Evolutionary conservation across 164 flowering plant genomes (phyloP), one percentile per base, ranked within the genome.

Genomic region (Nelumbo lutea): DNA sequence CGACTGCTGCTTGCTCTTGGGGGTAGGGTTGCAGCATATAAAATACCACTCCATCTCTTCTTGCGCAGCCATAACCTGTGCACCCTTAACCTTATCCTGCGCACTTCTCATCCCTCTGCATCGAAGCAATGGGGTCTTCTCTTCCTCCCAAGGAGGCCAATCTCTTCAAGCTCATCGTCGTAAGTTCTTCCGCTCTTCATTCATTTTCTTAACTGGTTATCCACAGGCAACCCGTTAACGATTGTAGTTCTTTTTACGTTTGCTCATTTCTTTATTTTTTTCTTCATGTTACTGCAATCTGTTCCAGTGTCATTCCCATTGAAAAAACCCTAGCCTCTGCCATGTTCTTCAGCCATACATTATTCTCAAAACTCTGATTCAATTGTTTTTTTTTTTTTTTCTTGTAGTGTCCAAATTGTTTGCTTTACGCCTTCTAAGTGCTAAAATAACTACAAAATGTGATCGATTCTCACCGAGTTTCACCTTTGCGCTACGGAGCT

Each of bases 141-240:
- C 90, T 96, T 61, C 98, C 99, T 78, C 87, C 90, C 41, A 96
- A 90, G 70, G 99, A 96, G 81, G 95, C 95, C 77, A 96, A 93
- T 82, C 98, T 90, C 82, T 95, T 95, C 86, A 95, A 95, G 75
- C 89, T 92, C 85, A 95, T 95, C 77, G 99, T 95, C 65, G 99
- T 95, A 90, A 79, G 94, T 65, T 73, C 72, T 69, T 53, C 1
- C 38, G 63, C 69, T 69, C 68, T 61, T 70, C 68, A 55, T 47
- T 64, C 0, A 27, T 57, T 46, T 27, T 27, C 10, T 59, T 55
- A 2, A 38, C 2, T 41, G 3, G 55, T 14, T 14, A 11, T 47
- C 15, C 57, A 3, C 10, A n/a, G 42, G 38, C 64, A 62, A 56
- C 5, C 44, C 15, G 39, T 27, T 15, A 11, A 2, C 9, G 62